phyloP scores from a whole-genome alignment of 2,329 filamentous ascomycete species.

The Lanzia echinophila region DNA sequence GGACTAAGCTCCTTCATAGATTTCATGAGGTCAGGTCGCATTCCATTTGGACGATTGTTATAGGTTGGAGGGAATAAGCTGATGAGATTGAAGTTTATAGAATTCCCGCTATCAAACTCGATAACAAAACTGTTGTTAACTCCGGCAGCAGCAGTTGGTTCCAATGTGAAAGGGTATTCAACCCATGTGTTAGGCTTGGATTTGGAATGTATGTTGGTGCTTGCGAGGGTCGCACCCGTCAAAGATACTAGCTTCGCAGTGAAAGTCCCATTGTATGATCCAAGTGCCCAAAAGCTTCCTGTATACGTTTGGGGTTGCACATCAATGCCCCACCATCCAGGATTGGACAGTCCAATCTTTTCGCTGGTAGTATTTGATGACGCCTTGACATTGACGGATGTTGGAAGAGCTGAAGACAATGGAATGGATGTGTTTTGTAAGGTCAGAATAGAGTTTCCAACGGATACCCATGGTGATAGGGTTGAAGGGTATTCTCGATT shows the following conservation, averaged over 20 bases:
- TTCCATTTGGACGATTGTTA: constrained; percentile 48
- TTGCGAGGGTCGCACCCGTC: constrained; percentile 18
- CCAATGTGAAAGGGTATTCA: constrained; percentile 6
- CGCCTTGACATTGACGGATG: constrained; percentile 20
- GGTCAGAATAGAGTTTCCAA: constrained; percentile 18
- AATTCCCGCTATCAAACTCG: constrained; percentile 39
- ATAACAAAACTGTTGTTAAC: constrained; percentile 50
- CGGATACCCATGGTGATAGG: constrained; percentile 32
- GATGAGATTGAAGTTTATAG: constrained; percentile 51
- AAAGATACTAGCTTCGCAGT: constrained; percentile 14
- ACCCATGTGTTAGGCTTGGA: constrained; percentile 18
- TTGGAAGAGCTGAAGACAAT: constrained; percentile 23
- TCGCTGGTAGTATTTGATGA: constrained; percentile 19
- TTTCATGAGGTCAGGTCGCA: constrained; percentile 48
- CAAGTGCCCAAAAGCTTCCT: constrained; percentile 24
- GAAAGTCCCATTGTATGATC: constrained; percentile 8
- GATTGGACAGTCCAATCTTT: constrained; percentile 43
- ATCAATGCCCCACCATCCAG: constrained; percentile 50
- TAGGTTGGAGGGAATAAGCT: constrained; percentile 55
- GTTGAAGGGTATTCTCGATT: constrained; percentile 39
- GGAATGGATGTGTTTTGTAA: constrained; percentile 30
- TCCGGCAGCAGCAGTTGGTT: constrained; percentile 14
- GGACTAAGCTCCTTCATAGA: constrained; percentile 45
- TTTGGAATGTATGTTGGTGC: constrained; percentile 14
- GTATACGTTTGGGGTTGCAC: constrained; percentile 24